Evolutionary conservation across 202 grass and related monocot genomes (phyloP).

Genomic region (Cymbopogon flexuosus): DNA sequence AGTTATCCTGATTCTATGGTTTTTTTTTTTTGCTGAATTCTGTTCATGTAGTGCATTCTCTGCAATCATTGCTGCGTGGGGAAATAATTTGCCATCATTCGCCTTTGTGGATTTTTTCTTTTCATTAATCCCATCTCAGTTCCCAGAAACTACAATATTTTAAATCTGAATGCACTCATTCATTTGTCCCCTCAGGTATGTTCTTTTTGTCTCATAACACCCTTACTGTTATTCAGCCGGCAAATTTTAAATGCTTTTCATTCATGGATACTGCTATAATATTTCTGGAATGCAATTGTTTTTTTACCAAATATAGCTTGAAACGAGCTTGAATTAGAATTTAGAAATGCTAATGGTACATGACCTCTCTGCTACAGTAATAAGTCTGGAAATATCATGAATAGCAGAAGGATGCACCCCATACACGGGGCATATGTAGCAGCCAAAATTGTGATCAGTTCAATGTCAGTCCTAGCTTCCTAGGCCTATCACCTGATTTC

Average conservation of each 20-base stretch:
- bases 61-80: background rate
- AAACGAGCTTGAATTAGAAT: constrained; percentile 42
- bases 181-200: background rate
- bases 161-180: background rate
- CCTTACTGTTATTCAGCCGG: background rate
- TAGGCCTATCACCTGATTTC: constrained; percentile 51
- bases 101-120: background rate
- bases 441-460: constrained; percentile 64
- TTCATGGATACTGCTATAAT: background rate
- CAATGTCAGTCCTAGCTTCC: constrained; percentile 74
- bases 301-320: constrained; percentile 11
- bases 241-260: background rate
- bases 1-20: constrained; percentile 1
- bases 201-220: background rate
- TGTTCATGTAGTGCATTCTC: background rate
- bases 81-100: background rate
- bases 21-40: background rate
- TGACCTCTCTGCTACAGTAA: constrained; percentile 37
- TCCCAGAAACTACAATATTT: background rate
- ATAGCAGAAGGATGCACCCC: constrained; percentile 26
- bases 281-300: constrained; percentile 7
- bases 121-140: background rate
- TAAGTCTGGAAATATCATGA: constrained; percentile 23
- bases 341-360: constrained; percentile 40
- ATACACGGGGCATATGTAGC: constrained; percentile 31